phyloP scores from a whole-genome alignment of 495 filamentous ascomycete genomes.

The Pyrenula aspistea region DNA sequence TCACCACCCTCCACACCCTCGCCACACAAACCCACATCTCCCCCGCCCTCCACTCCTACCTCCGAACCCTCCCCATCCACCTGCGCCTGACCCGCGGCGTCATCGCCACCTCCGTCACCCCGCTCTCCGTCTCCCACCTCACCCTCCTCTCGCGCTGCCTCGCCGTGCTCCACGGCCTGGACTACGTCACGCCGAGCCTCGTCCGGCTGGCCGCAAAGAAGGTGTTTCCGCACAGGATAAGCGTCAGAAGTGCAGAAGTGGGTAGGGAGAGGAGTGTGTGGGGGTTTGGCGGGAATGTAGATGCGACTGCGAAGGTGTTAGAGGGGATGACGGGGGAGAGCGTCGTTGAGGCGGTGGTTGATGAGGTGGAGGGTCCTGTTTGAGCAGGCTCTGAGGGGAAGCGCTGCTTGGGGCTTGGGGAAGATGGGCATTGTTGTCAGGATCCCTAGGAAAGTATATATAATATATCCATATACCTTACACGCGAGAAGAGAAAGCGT shows the following conservation, averaged over 20 bases:
- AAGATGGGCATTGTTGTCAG: too few species aligned
- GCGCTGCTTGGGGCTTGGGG: too few species aligned
- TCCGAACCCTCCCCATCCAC: neutral
- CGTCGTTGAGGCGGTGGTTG: conserved; percentile 75
- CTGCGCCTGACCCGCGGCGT: neutral
- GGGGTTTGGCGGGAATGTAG: conserved; percentile 79
- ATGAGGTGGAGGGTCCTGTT: conserved; percentile 55
- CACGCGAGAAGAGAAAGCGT: too few species aligned
- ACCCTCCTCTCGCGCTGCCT: conserved; percentile 28
- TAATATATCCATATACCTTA: too few species aligned
- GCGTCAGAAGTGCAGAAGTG: conserved; percentile 48
- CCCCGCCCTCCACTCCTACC: neutral
- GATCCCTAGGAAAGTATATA: too few species aligned
- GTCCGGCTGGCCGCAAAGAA: conserved; percentile 77
- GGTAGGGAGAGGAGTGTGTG: conserved; percentile 76
- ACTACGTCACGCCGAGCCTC: conserved; percentile 75
- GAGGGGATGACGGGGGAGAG: conserved; percentile 59
- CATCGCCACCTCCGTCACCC: neutral
- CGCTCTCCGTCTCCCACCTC: neutral
- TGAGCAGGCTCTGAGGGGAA: conserved; percentile 21
- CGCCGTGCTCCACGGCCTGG: conserved; percentile 70
- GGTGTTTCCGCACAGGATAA: conserved; percentile 77
- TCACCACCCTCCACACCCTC: neutral
- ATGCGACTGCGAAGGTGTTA: conserved; percentile 52
- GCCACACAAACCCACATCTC: conserved; percentile 1